These are phyloP conservation scores for Aureobasidium sp. DNA, from an alignment of 2,329 filamentous ascomycete species.

Conservation along the genomic window DNA sequence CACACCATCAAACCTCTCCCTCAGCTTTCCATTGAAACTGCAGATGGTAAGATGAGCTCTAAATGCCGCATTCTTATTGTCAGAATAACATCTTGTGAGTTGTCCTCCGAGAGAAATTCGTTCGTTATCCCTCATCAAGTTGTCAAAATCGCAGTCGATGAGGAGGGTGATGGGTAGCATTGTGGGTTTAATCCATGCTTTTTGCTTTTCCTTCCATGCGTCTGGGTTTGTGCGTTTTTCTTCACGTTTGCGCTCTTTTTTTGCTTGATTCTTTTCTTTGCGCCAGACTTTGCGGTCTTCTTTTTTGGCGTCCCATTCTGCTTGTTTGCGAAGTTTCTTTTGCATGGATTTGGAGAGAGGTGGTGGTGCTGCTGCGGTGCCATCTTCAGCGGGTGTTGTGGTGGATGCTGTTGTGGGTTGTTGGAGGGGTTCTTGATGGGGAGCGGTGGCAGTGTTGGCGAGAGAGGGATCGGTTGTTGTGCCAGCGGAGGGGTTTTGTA, in stretches of 20 bases:
- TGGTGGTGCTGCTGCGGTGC: conserved; percentile 23
- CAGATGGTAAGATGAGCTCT: conserved; percentile 79
- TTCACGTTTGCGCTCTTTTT: conserved; percentile 50
- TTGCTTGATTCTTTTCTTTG: conserved; percentile 62
- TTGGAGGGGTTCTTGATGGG: neutral
- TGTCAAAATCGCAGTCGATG: conserved; percentile 93
- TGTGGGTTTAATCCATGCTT: conserved; percentile 40
- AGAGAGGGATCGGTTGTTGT: neutral
- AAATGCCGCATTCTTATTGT: conserved; percentile 77
- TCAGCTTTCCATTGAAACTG: conserved; percentile 79
- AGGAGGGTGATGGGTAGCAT: conserved; percentile 83
- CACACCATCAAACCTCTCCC: conserved; percentile 81
- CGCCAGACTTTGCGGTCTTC: conserved; percentile 62
- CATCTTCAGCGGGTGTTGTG: neutral
- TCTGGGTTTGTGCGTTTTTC: conserved; percentile 24
- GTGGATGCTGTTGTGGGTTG: conserved; percentile 16
- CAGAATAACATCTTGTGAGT: conserved; percentile 88
- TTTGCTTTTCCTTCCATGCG: conserved; percentile 22
- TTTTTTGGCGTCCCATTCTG: conserved; percentile 80
- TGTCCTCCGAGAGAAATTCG: conserved; percentile 84
- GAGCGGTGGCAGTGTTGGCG: conserved; percentile 1
- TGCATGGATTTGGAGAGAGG: conserved; percentile 85
- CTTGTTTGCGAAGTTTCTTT: conserved; percentile 78
- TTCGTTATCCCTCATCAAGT: conserved; percentile 90
- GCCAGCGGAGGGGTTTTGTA: conserved; percentile 18